A percentile compares a stretch with the other conserved stretches of the same genome.
These are phyloP conservation scores for Cadophora malorum DNA, from an alignment of 2,329 filamentous ascomycete genomes.

Conservation along the genomic window DNA sequence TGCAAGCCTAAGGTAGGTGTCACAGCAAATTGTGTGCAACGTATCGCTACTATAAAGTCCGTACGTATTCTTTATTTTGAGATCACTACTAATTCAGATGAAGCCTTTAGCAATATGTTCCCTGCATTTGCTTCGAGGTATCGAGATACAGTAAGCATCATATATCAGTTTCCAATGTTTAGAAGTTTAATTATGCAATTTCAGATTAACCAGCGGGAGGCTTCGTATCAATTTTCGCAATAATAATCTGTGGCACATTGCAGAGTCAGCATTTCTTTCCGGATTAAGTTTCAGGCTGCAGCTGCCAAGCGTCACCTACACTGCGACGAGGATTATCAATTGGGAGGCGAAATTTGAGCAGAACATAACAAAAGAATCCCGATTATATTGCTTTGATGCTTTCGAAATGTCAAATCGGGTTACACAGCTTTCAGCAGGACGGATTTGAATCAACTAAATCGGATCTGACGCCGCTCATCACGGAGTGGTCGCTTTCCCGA, in stretches of 20 bases:
- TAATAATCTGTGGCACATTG: neutral
- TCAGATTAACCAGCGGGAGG: neutral
- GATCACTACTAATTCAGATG: neutral
- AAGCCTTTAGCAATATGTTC: neutral
- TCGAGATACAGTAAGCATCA: neutral
- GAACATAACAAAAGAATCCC: too few relatives aligned
- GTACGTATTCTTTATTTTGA: neutral
- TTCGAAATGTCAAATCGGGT: too few relatives aligned
- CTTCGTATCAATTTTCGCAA: neutral
- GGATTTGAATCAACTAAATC: too few relatives aligned
- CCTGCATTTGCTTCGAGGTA: neutral
- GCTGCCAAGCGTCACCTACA: conserved; percentile 1
- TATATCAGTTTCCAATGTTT: neutral
- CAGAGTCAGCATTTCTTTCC: neutral
- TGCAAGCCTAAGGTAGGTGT: neutral
- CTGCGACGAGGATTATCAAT: neutral
- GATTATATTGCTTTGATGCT: too few relatives aligned
- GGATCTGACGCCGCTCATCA: too few relatives aligned
- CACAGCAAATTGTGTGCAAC: neutral
- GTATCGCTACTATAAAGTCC: neutral
- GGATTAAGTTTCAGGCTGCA: neutral
- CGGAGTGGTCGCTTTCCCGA: too few relatives aligned
- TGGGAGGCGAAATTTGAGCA: too few relatives aligned
- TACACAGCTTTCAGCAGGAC: too few relatives aligned
- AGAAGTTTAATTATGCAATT: neutral